These are phyloP conservation scores for Ichthyophthirius multifiliis DNA, from an alignment of 169 alveolate species.

Conservation along the genomic window DNA sequence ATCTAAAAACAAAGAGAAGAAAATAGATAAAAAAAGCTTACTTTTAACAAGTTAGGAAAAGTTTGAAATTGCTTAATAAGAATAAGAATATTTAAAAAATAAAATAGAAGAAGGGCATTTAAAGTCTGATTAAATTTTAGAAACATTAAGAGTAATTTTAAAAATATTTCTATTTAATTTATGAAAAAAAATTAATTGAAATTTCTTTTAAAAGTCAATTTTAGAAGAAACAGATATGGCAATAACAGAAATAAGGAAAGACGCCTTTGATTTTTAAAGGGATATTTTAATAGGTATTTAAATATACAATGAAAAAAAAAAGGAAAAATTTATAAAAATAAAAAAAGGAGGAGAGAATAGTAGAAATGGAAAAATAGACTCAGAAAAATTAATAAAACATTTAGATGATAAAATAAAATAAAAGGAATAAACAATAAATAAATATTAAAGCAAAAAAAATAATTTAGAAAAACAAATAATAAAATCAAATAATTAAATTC, in stretches of 20 bases:
- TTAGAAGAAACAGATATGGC: slow-evolving; percentile 79
- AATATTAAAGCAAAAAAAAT: slow-evolving; percentile 71
- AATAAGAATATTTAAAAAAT: slow-evolving; percentile 65
- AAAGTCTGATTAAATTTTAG: slow-evolving; percentile 74
- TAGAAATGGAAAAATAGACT: slow-evolving; percentile 87
- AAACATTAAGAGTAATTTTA: slow-evolving; percentile 62
- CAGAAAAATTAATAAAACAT: slow-evolving; percentile 85
- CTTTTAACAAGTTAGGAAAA: slow-evolving; percentile 64
- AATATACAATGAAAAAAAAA: no score
- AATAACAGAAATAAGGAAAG: slow-evolving; percentile 83
- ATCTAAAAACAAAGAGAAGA: slow-evolving; percentile 35
- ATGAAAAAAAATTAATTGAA: no score
- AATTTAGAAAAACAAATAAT: slow-evolving; percentile 70
- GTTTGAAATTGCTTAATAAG: slow-evolving; percentile 74
- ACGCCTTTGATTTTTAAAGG: slow-evolving; percentile 78
- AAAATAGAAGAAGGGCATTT: slow-evolving; percentile 74
- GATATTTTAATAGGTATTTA: slow-evolving; percentile 4
- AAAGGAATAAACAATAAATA: slow-evolving; percentile 81
- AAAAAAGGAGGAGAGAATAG: slow-evolving; percentile 60
- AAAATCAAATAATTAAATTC: slow-evolving; percentile 69
- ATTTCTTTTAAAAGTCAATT: slow-evolving; percentile 47
- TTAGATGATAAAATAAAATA: slow-evolving; percentile 84
- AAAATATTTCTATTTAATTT: no score
- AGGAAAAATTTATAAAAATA: no score
- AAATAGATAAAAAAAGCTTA: slow-evolving; percentile 36